Percentiles rank a stretch among this genome's conserved stretches.
Evolutionary conservation across 257 asterid genomes (phyloP).

Genomic region (Rubia yunnanensis): DNA sequence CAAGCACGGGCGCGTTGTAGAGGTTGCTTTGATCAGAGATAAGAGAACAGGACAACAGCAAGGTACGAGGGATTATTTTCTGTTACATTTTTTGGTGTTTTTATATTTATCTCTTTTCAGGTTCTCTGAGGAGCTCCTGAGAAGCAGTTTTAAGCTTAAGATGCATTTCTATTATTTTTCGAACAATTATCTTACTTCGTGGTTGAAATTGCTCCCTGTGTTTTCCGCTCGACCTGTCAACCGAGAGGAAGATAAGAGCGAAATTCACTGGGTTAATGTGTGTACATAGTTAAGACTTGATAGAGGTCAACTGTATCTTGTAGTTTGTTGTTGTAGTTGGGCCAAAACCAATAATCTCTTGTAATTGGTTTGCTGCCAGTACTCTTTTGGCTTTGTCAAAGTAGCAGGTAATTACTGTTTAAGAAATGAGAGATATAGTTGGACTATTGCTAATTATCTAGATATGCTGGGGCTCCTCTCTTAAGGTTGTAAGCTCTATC

Average conservation of each 20-base stretch:
- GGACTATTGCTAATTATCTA: constrained; percentile 8
- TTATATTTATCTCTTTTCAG: constrained; percentile 57
- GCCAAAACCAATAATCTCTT: constrained; percentile 8
- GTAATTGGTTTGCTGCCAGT: constrained; percentile 13
- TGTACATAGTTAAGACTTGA: constrained; percentile 26
- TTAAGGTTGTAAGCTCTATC: constrained; percentile 6
- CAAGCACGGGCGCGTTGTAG: constrained; percentile 71
- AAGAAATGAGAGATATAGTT: constrained; percentile 10
- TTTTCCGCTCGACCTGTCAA: constrained; percentile 49
- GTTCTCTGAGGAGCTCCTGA: constrained; percentile 63
- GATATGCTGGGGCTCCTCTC: neutral
- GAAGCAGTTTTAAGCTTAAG: constrained; percentile 54
- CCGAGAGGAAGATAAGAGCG: constrained; percentile 58
- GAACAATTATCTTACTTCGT: constrained; percentile 23
- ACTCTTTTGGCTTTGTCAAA: constrained; percentile 3
- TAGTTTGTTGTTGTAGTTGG: constrained; percentile 20
- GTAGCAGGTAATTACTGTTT: constrained; percentile 9
- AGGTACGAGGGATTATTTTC: constrained; percentile 51
- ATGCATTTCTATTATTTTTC: constrained; percentile 54
- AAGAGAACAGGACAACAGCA: constrained; percentile 93
- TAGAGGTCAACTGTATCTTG: constrained; percentile 18
- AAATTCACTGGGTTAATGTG: constrained; percentile 22
- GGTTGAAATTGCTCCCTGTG: constrained; percentile 33
- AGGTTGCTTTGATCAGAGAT: constrained; percentile 90
- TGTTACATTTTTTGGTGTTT: constrained; percentile 11